Base-by-base conservation (phyloP, 495 filamentous ascomycete species). In the Aspergillus steynii region DNA sequence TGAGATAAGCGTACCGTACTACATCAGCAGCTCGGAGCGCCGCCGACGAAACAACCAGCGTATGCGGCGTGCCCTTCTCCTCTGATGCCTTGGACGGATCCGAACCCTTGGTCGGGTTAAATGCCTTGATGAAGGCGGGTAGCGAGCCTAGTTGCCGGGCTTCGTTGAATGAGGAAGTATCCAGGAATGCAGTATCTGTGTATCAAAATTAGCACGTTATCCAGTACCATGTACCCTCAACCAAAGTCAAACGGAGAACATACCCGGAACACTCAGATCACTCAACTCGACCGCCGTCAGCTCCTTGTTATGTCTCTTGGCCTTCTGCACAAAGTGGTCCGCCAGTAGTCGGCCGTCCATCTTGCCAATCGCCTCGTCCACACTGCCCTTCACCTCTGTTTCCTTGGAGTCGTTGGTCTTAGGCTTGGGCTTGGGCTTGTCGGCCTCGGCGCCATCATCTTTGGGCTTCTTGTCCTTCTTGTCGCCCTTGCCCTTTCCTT, bases 341-440 rank as follows among this genome's bases (percentile, higher is more conserved):
- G 93, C 90, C n/a, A 96, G 72, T 42, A 98, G 77, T 58, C 84
- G 82, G 52, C 83, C 87, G 63, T 96, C 90, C 87, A 99, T 90
- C 37, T 85, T 82, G 29, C 86, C 85, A 70, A 97, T 91, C 0
- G 89, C 87, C 63, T 83, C 83, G 72, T 97, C 94, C 58, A 97
- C 74, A n/a, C 86, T 85, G n/a, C 74, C 72, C 56, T 81, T 76
- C n/a, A 79, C 72, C 59, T 89, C 82, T 10, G 83, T 65, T 60
- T 88, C 81, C 48, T 86, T 71, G 49, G 84, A 79, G 54, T 85
- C 82, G 20, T 88, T 83, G n/a, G 87, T 78, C 37, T 82, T 76
- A 12, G 81, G 74, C 0, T 73, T 58, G 47, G 74, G 73, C 56
- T 81, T 80, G 57, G 77, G 76, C 66, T 86, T 75, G 65, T 86